Evolutionary conservation across 108 stramenopile genomes (phyloP), one percentile per base, ranked within the genome.

Genomic region (Cylindrotheca fusiformis): DNA sequence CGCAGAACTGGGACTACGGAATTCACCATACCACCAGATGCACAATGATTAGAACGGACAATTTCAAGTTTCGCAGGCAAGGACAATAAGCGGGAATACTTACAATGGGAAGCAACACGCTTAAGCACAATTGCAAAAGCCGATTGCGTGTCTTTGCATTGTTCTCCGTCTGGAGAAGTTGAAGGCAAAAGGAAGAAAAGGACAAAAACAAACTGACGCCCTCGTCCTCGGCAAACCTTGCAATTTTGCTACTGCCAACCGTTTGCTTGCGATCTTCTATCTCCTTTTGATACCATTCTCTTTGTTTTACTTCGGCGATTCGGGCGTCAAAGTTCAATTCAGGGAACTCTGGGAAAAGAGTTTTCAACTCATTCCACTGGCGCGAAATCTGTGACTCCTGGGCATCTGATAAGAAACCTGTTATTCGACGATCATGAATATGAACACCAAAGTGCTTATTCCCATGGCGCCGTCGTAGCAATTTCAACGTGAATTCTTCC

Each of bases 61-160:
- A 44, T 29, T 32, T 10, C n/a, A 47, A 59, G 19, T 10, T 52
- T n/a, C 19, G 52, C 10, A 18, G 20, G 18, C 10, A 52, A 52
- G 32, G 30, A 49, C 19, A 29, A 23, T 14, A 51, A 27, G 44
- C 8, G 14, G 53, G 5, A 64, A 18, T 20, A 75, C 86, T 80
- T 76, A 87, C 83, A 49, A 90, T 52, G 22, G 92, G 92, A 24
- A 94, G 65, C 49, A 94, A 41, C 28, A 90, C 60, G 54, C 86
- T 87, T 57, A 94, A 48, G 17, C 80, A 68, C 20, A 56, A 27
- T 25, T 72, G 71, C 8, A 87, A 4, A 1, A 78, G 47, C 21
- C 57, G 31, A 47, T 65, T 58, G 51, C 67, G 69, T 33, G 60
- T 61, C 14, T 41, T 57, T 23, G 62, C 54, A 54, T 66, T 72